Evolutionary conservation across 176 grass and related monocot genomes (phyloP), one percentile per base, ranked within the genome.

Genomic region (Coix lacrymajobi): DNA sequence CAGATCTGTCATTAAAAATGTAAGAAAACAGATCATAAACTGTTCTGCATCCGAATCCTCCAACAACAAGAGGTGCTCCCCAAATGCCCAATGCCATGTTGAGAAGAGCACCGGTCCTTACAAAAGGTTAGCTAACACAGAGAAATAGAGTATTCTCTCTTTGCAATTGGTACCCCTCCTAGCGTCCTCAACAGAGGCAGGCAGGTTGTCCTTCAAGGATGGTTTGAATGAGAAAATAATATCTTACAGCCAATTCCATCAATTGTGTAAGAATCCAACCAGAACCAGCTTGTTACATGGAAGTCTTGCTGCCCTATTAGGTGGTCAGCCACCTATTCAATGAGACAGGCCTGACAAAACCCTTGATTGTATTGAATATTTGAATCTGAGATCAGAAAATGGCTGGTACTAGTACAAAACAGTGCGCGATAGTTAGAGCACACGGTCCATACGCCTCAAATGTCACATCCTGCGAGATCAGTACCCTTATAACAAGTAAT

Each of bases 341-440:
- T 87, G 76, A 79, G 68, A 75, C 69, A 75, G 80, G 71, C 33
- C 41, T 87, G 80, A 74, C 89, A 90, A 24, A 69, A 74, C 69
- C 81, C 84, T 90, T 86, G 88, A 87, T 90, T 75, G 84, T 90
- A 77, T 84, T 90, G 88, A 87, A 90, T 90, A 79, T 83, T 84
- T 90, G 88, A 87, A 90, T 90, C 84, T 83, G 84, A 83, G 79
- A 90, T 75, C 11, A 63, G 78, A 87, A 86, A 64, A 63, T 74
- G 61, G 49, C 75, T 36, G 39, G 69, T 84, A 49, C 46, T 79
- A 75, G 75, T 65, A 75, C 69, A 74, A 62, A 56, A 79, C 79
- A 66, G 73, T 64, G 73, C 66, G 71, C 73, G 66, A 78, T 90
- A 83, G 81, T 90, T 86, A 83, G 70, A 79, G 64, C 78, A 69